Base-by-base conservation (phyloP, 805 yeast genomes). In the Candida sakaeoensis region DNA sequence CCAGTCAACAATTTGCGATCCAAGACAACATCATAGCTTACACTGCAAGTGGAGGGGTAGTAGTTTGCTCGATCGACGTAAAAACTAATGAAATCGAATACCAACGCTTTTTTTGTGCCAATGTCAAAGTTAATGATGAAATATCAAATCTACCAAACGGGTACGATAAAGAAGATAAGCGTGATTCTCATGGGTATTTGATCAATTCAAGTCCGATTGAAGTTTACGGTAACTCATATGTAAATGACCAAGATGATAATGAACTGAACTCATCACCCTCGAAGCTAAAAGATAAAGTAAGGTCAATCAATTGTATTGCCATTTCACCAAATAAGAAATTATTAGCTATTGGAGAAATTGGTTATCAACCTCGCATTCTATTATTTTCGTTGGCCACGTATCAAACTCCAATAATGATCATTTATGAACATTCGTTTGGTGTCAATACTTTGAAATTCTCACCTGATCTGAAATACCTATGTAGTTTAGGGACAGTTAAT, bases 321-420 rank as follows among this genome's bases (percentile, higher is more conserved):
- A 58, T 82, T 4, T 72, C 86, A 0, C 77, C 83, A 0, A 74
- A 77, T 51, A 68, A 64, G 27, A 65, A 58, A 33, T 48, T 77
- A 4, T 54, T 84, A 18, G 88, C 88, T 0, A 76, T 82, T 12
- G 91, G 91, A 2, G 91, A 84, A 52, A 56, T 71, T 0, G 90
- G 90, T 0, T 80, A 79, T 45, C 77, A 72, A 46, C 91, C 91
- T 1, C 63, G 89, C 14, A 68, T 84, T 2, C 57, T 81, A 15
- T 48, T 82, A 10, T 82, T 72, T 50, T 79, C 85, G 2, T 57
- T 80, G 12, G 80, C 81, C 0, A 64, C 71, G 12, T 70, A 70
- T 9, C 51, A 60, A 4, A 57, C 52, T n/a, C 85, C 87, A 1
- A 55, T 80, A 5, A 74, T 75, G 7, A 62, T 72, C 12, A 70